Base-by-base conservation (phyloP, 2,329 filamentous ascomycete genomes). In the Hansfordia pulvinata region DNA sequence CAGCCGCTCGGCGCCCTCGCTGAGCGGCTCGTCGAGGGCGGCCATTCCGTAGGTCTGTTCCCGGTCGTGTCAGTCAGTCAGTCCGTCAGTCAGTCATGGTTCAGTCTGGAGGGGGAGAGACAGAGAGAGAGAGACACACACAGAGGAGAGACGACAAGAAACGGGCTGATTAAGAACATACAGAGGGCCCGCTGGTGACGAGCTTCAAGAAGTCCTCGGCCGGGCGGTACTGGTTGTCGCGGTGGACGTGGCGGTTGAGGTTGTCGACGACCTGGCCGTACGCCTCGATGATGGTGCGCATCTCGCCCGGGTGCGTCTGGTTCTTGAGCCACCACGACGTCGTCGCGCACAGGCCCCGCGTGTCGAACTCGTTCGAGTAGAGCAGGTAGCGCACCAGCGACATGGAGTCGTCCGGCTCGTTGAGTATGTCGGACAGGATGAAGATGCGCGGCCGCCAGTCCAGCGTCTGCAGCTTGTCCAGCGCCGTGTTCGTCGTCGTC, bases 161-260 rank as follows among this genome's bases (percentile, higher is more conserved):
- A n/a, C n/a, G n/a, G n/a, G n/a, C n/a, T n/a, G n/a, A n/a, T n/a
- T n/a, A n/a, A n/a, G n/a, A n/a, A n/a, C n/a, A n/a, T n/a, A 54
- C 49, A 30, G 51, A 27, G 35, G 51, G 35, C 22, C 53, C 44
- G 29, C 40, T 35, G 21, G 38, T 35, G 10, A 58, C 37, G 11
- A 52, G 33, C 14, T 35, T 31, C 9, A 32, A 36, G 15, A 49
- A 33, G 20, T 46, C 33, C 3, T 49, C 37, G 5, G 43, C 46
- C 3, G 43, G 31, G 0, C 52, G 52, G 31, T 56, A 60, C 6
- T 35, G 41, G 4, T 39, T 36, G 25, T 54, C 47, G 1, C 48
- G 48, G 30, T 58, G 58, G 2, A 49, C 52, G 34, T 65, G 59
- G 2, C 34, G 32, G 17, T 57, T 53, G 2, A 65, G 39, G 27